Conservation (phyloP, 2,329 filamentous ascomycete genomes). For the Thelonectria discophora region DNA sequence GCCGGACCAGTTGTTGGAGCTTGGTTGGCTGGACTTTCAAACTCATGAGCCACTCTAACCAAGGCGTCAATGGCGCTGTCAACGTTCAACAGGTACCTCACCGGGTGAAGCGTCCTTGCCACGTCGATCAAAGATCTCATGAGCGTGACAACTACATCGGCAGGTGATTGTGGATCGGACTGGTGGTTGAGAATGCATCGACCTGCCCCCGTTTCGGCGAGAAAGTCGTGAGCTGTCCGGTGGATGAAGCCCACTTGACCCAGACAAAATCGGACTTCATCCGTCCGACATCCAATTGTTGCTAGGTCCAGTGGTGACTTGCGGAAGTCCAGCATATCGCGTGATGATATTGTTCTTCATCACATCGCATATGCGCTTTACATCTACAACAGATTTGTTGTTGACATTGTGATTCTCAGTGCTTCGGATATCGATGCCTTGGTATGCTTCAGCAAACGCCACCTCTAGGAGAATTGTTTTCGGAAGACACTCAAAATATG, state of each 20-base stretch:
- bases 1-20: no score
- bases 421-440: neutral
- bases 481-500: neutral
- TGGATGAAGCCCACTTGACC: neutral
- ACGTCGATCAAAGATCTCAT: neutral
- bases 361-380: neutral
- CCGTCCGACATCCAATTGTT: no score
- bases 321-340: no score
- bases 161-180: neutral
- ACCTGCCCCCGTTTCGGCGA: neutral
- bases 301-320: no score
- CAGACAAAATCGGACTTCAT: neutral
- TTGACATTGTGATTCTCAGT: neutral
- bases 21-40: no score
- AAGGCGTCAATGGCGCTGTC: no score
- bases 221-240: conserved; percentile 5
- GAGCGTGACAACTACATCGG: neutral
- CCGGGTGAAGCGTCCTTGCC: no score
- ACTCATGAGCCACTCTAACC: no score
- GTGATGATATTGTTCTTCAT: no score
- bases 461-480: neutral
- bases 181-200: neutral
- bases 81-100: no score
- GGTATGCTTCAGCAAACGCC: neutral
- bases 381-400: neutral